Percentiles rank a stretch among this genome's conserved stretches.
These are phyloP conservation scores for Corinectria fuckeliana DNA, from an alignment of 2,329 filamentous ascomycete species.

Conservation along the genomic window DNA sequence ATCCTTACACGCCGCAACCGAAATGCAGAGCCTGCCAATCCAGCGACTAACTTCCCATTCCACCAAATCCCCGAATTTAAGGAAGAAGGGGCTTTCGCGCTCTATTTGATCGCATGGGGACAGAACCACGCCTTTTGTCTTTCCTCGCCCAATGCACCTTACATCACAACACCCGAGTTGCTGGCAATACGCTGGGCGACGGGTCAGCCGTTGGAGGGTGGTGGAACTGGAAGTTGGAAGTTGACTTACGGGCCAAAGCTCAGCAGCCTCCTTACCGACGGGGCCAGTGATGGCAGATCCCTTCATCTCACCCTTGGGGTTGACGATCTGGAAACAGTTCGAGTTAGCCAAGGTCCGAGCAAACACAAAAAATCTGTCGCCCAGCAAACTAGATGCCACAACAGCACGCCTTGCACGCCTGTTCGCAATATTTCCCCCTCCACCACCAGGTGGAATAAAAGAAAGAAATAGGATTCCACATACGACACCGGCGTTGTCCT, in stretches of 20 bases:
- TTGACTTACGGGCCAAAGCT: conserved; percentile 92
- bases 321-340: conserved; percentile 79
- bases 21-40: conserved; percentile 60
- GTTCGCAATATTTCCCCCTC: not conserved
- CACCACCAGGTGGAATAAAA: not conserved
- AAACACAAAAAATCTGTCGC: not conserved
- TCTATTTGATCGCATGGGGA: conserved; percentile 46
- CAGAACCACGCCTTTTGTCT: conserved; percentile 43
- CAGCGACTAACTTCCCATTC: conserved; percentile 45
- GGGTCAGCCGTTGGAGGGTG: conserved; percentile 40
- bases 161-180: conserved; percentile 99
- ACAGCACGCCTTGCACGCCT: not conserved
- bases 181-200: conserved; percentile 86
- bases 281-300: conserved; percentile 98
- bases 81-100: conserved; percentile 37
- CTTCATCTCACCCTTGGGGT: conserved; percentile 99
- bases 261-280: conserved; percentile 99
- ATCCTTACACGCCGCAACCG: conserved; percentile 60
- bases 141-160: conserved; percentile 57
- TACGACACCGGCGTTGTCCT: conserved; percentile 99
- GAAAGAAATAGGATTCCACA: conserved; percentile 50
- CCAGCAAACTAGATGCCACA: not conserved
- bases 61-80: conserved; percentile 26
- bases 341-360: conserved; percentile 44
- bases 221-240: not conserved